These are phyloP conservation scores for Papiliotrema fonsecae DNA, from an alignment of 1,284 basidiomycete genomes.

Conservation along the genomic window DNA sequence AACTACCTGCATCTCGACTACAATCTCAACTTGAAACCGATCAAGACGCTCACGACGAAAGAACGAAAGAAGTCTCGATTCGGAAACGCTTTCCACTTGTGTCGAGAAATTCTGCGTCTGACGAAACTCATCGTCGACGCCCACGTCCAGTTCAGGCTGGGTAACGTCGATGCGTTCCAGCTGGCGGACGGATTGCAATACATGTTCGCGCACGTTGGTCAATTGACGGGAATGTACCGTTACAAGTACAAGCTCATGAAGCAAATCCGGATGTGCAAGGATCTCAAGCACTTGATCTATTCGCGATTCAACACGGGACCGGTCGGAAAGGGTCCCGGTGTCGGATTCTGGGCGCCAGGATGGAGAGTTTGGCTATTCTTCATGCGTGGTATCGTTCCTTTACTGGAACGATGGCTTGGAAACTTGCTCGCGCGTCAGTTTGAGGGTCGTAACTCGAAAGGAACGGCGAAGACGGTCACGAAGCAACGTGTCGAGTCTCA, in stretches of 20 bases:
- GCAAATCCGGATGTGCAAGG: slow-evolving; percentile 99
- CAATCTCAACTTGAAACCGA: slow-evolving; percentile 67
- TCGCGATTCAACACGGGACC: slow-evolving; percentile 91
- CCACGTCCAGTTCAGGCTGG: slow-evolving; percentile 96
- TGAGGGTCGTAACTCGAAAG: slow-evolving; percentile 94
- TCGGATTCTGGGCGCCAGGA: slow-evolving; percentile 99
- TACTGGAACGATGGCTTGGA: slow-evolving; percentile 95
- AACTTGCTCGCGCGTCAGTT: slow-evolving; percentile 97
- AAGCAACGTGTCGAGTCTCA: slow-evolving; percentile 99
- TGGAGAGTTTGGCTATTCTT: slow-evolving; percentile 99
- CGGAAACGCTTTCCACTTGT: slow-evolving; percentile 96
- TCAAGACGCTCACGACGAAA: slow-evolving; percentile 98
- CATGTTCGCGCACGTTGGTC: slow-evolving; percentile 95
- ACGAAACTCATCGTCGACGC: slow-evolving; percentile 99
- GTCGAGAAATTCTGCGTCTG: slow-evolving; percentile 93
- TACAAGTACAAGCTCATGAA: slow-evolving; percentile 95
- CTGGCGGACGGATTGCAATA: slow-evolving; percentile 98
- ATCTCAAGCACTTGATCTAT: slow-evolving; percentile 88
- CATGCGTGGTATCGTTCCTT: slow-evolving; percentile 96
- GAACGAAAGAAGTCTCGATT: slow-evolving; percentile 99
- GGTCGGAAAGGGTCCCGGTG: slow-evolving; percentile 97
- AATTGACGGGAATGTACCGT: slow-evolving; percentile 97
- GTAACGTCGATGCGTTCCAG: slow-evolving; percentile 99
- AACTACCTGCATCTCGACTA: slow-evolving; percentile 67
- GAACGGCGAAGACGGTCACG: slow-evolving; percentile 90